A percentile compares a stretch with the other conserved stretches of the same genome.
These are phyloP conservation scores for Falciphora oryzae DNA, from an alignment of 2,329 filamentous ascomycete species.

Conservation along the genomic window DNA sequence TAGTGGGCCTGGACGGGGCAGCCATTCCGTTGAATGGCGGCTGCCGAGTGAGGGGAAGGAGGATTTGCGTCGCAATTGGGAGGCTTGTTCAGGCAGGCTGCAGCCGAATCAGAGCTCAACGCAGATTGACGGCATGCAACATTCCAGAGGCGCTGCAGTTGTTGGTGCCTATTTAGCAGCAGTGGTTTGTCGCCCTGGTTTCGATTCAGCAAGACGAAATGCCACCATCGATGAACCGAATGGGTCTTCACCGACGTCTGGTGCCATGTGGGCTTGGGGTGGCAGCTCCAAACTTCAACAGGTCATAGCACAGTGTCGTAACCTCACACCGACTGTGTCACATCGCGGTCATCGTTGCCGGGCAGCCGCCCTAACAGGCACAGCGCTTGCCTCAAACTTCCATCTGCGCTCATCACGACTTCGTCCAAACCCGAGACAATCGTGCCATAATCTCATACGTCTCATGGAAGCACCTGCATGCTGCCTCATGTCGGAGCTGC, in stretches of 20 bases:
- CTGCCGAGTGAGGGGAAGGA: no score
- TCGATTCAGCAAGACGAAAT: background rate
- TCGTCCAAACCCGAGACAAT: no score
- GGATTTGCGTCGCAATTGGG: background rate
- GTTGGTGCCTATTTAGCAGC: background rate
- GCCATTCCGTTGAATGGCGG: conserved; percentile 1
- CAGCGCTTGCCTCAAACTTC: background rate
- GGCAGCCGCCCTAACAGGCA: background rate
- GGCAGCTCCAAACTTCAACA: no score
- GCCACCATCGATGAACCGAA: background rate
- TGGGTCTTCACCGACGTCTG: background rate
- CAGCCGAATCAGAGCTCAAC: background rate
- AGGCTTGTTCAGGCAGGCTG: background rate
- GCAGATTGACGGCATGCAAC: background rate
- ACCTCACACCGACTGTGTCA: background rate
- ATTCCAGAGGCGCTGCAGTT: background rate
- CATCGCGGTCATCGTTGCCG: background rate
- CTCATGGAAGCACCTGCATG: no score
- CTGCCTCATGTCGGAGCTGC: no score
- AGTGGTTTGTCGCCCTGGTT: background rate
- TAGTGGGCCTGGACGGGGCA: background rate
- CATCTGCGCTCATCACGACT: no score
- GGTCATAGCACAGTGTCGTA: background rate
- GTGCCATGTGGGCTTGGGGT: background rate
- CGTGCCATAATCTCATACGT: no score